Conservation (phyloP, 2,329 filamentous ascomycete genomes). For the Epicoccum nigrum region DNA sequence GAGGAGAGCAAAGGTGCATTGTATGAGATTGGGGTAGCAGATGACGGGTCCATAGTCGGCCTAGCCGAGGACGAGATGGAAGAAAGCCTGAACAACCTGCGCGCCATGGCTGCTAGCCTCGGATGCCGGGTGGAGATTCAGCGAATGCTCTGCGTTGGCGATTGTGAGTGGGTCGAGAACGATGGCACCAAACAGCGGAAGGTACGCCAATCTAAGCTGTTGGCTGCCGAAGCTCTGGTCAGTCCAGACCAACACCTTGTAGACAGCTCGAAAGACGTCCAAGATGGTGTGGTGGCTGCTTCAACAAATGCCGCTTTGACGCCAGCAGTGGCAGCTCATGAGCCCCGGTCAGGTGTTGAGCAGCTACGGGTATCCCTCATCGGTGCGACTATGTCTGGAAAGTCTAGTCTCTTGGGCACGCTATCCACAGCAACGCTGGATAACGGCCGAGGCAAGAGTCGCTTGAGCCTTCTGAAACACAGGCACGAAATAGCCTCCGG, state of each 20-base stretch:
- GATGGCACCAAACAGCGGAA: slow-evolving; percentile 37
- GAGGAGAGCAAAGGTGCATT: slow-evolving; percentile 92
- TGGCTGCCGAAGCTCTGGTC: slow-evolving; percentile 91
- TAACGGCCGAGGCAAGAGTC: slow-evolving; percentile 88
- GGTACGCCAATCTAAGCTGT: slow-evolving; percentile 61
- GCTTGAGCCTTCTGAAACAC: slow-evolving; percentile 87
- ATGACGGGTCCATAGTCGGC: slow-evolving; percentile 90
- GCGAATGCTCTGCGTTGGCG: slow-evolving; percentile 81
- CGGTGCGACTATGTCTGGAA: slow-evolving; percentile 88
- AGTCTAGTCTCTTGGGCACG: slow-evolving; percentile 88
- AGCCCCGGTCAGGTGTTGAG: slow-evolving; percentile 44
- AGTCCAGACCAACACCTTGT: slow-evolving; percentile 60
- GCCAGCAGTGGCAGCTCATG: neutral
- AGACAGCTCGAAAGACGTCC: slow-evolving; percentile 21
- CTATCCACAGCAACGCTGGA: slow-evolving; percentile 87
- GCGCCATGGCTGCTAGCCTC: slow-evolving; percentile 89
- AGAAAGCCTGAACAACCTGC: slow-evolving; percentile 84
- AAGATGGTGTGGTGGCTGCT: slow-evolving; percentile 9
- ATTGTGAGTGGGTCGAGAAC: slow-evolving; percentile 74
- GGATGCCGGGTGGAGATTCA: slow-evolving; percentile 84
- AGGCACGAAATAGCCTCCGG: slow-evolving; percentile 91
- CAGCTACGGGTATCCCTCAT: slow-evolving; percentile 87
- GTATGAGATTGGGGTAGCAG: slow-evolving; percentile 95
- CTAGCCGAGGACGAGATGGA: slow-evolving; percentile 89
- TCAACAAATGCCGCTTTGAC: neutral